Evolutionary conservation across 805 yeast genomes (phyloP).

Genomic region (Sporopachydermia quercuum): DNA sequence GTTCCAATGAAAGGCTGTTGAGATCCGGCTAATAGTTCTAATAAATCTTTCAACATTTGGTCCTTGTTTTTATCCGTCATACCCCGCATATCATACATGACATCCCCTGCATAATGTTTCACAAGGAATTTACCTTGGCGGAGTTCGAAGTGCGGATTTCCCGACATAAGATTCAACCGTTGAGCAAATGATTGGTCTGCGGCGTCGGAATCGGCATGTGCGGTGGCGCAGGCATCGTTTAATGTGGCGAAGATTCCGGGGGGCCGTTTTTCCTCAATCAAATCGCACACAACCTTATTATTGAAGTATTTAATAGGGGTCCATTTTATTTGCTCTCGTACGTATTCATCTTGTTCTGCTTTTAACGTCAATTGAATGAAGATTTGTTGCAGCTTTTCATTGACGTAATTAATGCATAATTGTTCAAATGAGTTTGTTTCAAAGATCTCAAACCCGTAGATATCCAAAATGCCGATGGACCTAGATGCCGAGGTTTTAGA

Average conservation of each 20-base stretch:
- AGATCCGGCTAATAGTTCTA: constrained; percentile 65
- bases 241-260: constrained; percentile 94
- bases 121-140: constrained; percentile 78
- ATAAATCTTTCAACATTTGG: constrained; percentile 74
- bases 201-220: constrained; percentile 93
- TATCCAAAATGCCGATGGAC: constrained; percentile 87
- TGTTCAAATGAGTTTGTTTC: constrained; percentile 93
- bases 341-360: constrained; percentile 96
- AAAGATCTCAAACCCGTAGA: constrained; percentile 91
- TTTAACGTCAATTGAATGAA: constrained; percentile 90
- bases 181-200: constrained; percentile 95
- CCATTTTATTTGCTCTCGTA: constrained; percentile 91
- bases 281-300: constrained; percentile 90
- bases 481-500: constrained; percentile 32
- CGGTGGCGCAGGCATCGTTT: constrained; percentile 95
- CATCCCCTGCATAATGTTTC: constrained; percentile 98
- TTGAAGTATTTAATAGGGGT: constrained; percentile 94
- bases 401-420: constrained; percentile 87
- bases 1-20: constrained; percentile 43
- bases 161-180: constrained; percentile 69
- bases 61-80: constrained; percentile 98
- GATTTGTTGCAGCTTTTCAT: constrained; percentile 91
- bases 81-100: constrained; percentile 71
- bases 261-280: constrained; percentile 86
- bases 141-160: constrained; percentile 78